Evolutionary conservation across 257 asterid species (phyloP), one percentile per base, ranked within the genome.

Genomic region (Pogostemon cablin): DNA sequence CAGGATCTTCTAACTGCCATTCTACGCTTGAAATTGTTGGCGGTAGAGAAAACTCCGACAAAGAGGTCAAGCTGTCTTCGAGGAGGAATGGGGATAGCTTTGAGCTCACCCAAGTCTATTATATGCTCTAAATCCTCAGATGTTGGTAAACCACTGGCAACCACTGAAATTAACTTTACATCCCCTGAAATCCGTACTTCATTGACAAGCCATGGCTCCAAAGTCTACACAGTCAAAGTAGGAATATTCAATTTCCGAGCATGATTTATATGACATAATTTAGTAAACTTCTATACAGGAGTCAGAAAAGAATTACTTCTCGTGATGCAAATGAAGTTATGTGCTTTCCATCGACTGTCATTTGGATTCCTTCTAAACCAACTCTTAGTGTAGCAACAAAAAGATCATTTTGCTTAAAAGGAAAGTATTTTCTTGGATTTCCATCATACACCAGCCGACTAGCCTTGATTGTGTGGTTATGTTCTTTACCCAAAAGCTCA

Each of bases 1-100:
- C 99, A 95, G 4, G 99, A 88, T 83, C 98, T 88, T 74, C 98
- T 84, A 49, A 91, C 98, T 20, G 98, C 96, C 99, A 95, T 95
- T 83, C 99, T 81, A 66, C 96, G 98, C 77, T 88, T 91, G 79
- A 95, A 91, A 82, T 91, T 95, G 83, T 95, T 95, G 64, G 99
- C 85, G n/a, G 98, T 95, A 56, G 99, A 95, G 74, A 95, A 85
- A 42, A 91, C 90, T 59, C 99, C 99, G 75, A 95, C 80, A 60
- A 95, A 84, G 73, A 95, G 97, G 74, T 85, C 65, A 52, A 95
- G 85, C 67, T 62, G 79, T 73, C 61, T 81, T 46, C 41, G 72
- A 17, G 77, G 86, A 81, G 91, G 82, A 72, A 95, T 62, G 42
- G 83, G 86, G 70, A 82, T 79, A 39, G 95, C 89, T 81, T 89